These are phyloP conservation scores for Pichia sp. DNA, from an alignment of 1,139 yeast genomes.

Conservation along the genomic window DNA sequence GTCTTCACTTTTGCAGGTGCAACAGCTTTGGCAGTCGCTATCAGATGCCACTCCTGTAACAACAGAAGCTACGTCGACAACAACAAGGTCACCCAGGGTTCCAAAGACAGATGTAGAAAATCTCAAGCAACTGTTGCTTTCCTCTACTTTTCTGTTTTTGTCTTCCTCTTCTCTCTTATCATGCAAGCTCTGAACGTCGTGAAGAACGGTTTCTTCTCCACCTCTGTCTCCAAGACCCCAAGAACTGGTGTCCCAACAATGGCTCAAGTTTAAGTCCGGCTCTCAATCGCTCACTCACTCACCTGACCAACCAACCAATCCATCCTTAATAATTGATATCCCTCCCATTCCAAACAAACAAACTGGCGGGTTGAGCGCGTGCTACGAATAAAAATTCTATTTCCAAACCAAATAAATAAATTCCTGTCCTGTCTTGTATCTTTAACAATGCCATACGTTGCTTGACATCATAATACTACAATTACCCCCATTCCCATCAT, in stretches of 20 bases:
- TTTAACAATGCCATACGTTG: too few relatives aligned
- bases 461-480: too few relatives aligned
- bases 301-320: too few relatives aligned
- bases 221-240: constrained; percentile 37
- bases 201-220: constrained; percentile 72
- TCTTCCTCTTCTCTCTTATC: constrained; percentile 61
- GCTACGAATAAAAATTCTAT: neutral
- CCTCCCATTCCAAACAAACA: neutral
- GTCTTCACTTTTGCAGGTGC: constrained; percentile 94
- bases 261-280: constrained; percentile 59
- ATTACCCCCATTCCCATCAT: too few relatives aligned
- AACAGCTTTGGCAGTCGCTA: constrained; percentile 86
- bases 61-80: constrained; percentile 54
- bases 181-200: constrained; percentile 53
- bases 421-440: too few relatives aligned
- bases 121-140: constrained; percentile 90
- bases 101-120: constrained; percentile 80
- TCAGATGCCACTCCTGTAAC: constrained; percentile 77
- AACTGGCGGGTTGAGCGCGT: too few relatives aligned
- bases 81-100: constrained; percentile 71
- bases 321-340: too few relatives aligned
- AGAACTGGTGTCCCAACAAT: constrained; percentile 85
- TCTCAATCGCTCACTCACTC: neutral
- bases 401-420: too few relatives aligned
- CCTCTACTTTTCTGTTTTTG: constrained; percentile 77